A percentile compares a stretch with the other conserved stretches of the same genome.
Evolutionary conservation across 352 stramenopile genomes (phyloP).

Genomic region (Pythium phragmiticola): DNA sequence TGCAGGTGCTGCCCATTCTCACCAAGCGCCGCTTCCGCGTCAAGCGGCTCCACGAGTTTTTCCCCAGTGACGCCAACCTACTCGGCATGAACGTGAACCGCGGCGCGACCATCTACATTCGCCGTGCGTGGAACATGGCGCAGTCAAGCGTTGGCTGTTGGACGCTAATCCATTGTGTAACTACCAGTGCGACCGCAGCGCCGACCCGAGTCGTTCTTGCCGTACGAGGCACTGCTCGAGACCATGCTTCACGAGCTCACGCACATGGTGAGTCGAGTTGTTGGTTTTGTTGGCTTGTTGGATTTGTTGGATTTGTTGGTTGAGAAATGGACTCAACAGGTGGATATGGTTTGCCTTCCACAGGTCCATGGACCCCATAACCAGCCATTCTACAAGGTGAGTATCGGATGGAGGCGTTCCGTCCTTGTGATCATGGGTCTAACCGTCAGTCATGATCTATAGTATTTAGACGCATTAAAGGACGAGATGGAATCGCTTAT

Average conservation of each 20-base stretch:
- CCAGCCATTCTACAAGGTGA: conserved; percentile 60
- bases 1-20: conserved; percentile 57
- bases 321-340: not conserved
- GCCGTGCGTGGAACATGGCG: conserved; percentile 29
- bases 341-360: not conserved
- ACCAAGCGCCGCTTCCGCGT: conserved; percentile 54
- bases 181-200: conserved; percentile 37
- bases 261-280: conserved; percentile 43
- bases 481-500: conserved; percentile 61
- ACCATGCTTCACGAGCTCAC: conserved; percentile 77
- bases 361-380: conserved; percentile 60
- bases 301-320: not conserved
- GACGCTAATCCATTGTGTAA: not conserved
- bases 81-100: conserved; percentile 83
- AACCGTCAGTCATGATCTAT: conserved; percentile 13
- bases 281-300: no score
- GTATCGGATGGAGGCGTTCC: not conserved
- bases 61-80: conserved; percentile 51
- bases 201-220: conserved; percentile 30
- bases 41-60: conserved; percentile 60
- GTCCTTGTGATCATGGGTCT: not conserved
- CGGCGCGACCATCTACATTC: conserved; percentile 70
- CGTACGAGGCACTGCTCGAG: conserved; percentile 61
- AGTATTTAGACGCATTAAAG: conserved; percentile 62
- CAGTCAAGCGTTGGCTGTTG: not conserved